Evolutionary conservation across 208 protist species (phyloP).

Genomic region (Blastocrithidia nonstop): DNA sequence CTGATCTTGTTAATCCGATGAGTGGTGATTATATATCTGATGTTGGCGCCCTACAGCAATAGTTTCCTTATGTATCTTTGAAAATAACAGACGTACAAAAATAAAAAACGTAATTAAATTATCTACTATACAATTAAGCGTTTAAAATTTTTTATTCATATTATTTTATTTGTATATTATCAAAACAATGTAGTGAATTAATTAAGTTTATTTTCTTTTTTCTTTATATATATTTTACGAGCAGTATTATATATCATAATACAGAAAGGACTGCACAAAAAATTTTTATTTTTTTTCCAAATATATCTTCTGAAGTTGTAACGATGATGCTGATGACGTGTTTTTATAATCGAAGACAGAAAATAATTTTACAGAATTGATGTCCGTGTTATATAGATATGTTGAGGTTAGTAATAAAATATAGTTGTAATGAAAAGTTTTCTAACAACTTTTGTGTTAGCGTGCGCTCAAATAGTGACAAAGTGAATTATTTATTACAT

Average conservation of each 20-base stretch:
- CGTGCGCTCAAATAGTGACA: too few relatives aligned
- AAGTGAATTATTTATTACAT: too few relatives aligned
- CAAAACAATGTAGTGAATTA: too few relatives aligned
- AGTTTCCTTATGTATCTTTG: conserved; percentile 76
- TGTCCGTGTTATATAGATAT: not conserved
- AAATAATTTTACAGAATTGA: conserved; percentile 2
- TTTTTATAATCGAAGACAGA: not conserved
- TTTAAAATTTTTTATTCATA: conserved; percentile 7
- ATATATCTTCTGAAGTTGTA: not conserved
- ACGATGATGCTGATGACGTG: not conserved
- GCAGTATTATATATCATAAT: too few relatives aligned
- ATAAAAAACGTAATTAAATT: conserved; percentile 4
- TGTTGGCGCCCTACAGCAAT: conserved; percentile 52
- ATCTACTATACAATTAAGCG: not conserved
- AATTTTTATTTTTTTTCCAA: conserved; percentile 3
- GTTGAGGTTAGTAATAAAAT: not conserved
- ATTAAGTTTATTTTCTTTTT: conserved; percentile 8
- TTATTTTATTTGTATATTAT: conserved; percentile 3
- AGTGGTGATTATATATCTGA: conserved; percentile 30
- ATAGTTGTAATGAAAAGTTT: not conserved
- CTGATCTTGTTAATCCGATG: conserved; percentile 33
- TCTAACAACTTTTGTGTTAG: too few relatives aligned
- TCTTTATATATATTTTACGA: not conserved
- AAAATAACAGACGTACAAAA: conserved; percentile 71
- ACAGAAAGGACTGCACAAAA: too few relatives aligned